Evolutionary conservation across 305 asterid genomes (phyloP).

Genomic region (Plantago lanceolata): DNA sequence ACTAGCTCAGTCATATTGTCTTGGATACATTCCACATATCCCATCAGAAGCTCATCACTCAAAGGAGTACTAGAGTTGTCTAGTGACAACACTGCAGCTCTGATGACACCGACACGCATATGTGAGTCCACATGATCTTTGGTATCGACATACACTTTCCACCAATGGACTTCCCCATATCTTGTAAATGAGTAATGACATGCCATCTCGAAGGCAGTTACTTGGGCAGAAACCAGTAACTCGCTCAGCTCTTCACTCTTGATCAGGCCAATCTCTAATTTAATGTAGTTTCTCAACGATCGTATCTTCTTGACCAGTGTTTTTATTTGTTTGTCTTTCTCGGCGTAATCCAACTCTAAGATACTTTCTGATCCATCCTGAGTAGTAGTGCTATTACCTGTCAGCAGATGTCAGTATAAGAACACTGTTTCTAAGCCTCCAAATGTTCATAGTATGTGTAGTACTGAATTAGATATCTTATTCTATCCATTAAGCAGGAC

Average conservation of each 20-base stretch:
- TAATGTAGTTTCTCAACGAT: not conserved
- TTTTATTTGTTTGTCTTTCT: not conserved
- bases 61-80: not conserved
- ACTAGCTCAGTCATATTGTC: constrained; percentile 2
- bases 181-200: not conserved
- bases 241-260: not conserved
- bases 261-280: not conserved
- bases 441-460: too few relatives aligned
- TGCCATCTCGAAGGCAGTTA: not conserved
- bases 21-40: not conserved
- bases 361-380: not conserved
- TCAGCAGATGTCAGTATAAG: too few relatives aligned
- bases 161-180: not conserved
- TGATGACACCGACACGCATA: not conserved
- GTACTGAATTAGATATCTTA: not conserved
- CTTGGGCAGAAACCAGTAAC: not conserved
- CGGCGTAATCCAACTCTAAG: not conserved
- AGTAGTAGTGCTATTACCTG: not conserved
- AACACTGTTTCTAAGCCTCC: too few relatives aligned
- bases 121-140: not conserved
- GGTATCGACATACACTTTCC: not conserved
- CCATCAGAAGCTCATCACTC: not conserved
- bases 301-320: not conserved
- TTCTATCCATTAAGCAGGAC: not conserved
- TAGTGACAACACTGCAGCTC: not conserved